These are phyloP conservation scores for Naganishia antarctica DNA, from an alignment of 768 basidiomycete genomes.

Conservation along the genomic window DNA sequence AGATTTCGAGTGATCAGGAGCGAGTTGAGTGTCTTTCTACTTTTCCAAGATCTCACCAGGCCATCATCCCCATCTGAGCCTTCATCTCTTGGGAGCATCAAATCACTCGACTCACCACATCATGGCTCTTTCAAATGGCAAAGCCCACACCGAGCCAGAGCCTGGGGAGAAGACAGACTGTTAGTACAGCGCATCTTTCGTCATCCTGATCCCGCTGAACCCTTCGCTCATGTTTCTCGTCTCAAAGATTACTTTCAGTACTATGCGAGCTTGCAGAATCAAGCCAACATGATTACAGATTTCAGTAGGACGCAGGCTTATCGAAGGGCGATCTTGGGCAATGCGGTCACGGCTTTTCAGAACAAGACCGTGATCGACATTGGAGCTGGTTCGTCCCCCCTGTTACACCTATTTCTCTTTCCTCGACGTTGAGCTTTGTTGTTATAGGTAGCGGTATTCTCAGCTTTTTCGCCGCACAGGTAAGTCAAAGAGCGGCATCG, in stretches of 20 bases:
- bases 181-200: background rate
- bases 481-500: background rate
- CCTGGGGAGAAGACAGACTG: slow-evolving; percentile 16
- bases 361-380: slow-evolving; percentile 44
- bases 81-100: background rate
- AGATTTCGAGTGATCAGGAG: background rate
- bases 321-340: slow-evolving; percentile 46
- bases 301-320: slow-evolving; percentile 45
- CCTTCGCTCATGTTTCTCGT: background rate
- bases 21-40: slow-evolving; percentile 5
- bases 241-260: slow-evolving; percentile 22
- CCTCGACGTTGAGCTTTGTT: background rate
- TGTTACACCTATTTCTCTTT: background rate
- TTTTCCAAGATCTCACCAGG: too few species aligned
- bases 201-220: background rate
- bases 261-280: slow-evolving; percentile 22
- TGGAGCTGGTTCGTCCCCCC: slow-evolving; percentile 40
- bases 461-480: slow-evolving; percentile 44
- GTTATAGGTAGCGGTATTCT: slow-evolving; percentile 43
- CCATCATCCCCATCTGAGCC: too few species aligned
- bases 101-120: too few species aligned
- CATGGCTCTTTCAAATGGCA: slow-evolving; percentile 12
- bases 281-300: slow-evolving; percentile 48
- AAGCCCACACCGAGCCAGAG: slow-evolving; percentile 1
- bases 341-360: slow-evolving; percentile 42